Conservation (phyloP, 106 monocot species). For the Phalaenopsis aphrodite region DNA sequence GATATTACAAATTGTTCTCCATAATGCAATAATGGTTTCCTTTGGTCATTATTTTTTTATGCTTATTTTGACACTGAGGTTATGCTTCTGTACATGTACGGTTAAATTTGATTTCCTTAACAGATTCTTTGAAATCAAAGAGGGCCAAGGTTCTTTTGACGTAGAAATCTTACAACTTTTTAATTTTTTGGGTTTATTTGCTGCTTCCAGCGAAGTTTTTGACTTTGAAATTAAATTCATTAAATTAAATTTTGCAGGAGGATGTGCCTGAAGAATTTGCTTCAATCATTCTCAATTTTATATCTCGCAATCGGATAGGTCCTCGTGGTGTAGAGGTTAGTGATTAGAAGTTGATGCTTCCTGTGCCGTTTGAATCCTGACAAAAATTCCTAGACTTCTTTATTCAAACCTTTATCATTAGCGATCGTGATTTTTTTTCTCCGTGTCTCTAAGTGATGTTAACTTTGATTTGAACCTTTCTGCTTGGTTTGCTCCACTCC, state of each 20-base stretch:
- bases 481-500: neutral
- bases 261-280: conserved; percentile 96
- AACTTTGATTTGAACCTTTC: neutral
- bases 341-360: neutral
- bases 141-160: neutral
- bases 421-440: neutral
- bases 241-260: conserved; percentile 51
- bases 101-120: neutral
- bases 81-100: neutral
- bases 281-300: conserved; percentile 68
- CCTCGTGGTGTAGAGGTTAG: conserved; percentile 84
- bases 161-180: neutral
- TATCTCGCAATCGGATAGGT: conserved; percentile 83
- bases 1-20: neutral
- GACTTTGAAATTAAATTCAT: neutral
- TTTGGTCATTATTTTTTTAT: neutral
- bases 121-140: neutral
- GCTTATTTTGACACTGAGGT: neutral
- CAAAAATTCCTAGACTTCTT: neutral
- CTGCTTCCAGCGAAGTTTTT: neutral
- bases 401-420: neutral
- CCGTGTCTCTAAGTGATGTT: neutral
- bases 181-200: neutral
- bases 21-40: neutral
- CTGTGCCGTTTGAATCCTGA: neutral